Base-by-base conservation (phyloP, 441 rosid species). In the Melastoma candidum region DNA sequence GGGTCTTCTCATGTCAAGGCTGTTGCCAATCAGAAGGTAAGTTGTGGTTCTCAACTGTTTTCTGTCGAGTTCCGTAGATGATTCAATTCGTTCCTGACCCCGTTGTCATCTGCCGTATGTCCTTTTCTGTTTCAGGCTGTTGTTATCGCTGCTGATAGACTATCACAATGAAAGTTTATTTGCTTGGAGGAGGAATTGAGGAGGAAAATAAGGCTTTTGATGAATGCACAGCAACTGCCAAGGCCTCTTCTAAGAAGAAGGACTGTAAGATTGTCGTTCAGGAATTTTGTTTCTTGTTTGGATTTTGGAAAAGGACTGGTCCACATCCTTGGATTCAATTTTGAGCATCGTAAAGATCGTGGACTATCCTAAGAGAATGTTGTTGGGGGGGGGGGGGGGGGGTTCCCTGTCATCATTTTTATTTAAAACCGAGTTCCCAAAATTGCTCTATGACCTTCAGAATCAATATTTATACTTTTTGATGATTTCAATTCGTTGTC, bases 121-220 rank as follows among this genome's bases (percentile, higher is more conserved):
- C 4, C 13, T 22, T 14, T 7, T 63, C 12, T 13, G 43, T 17
- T 63, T 47, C 60, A 73, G 79, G 79, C 68, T 64, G 75, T 72
- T 14, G 22, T 17, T 17, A 17, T 17, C 22, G 78, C 68, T 50
- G 86, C 65, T 5, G 89, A 84, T 3, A n/a, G 87, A 85, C 0
- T 81, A 76, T 1, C 87, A 82, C 0, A 94, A 87, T 44, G 82
- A n/a, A 84, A 66, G 61, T 58, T 6, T 95, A 88, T 68, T 76
- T 88, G 41, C 85, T 85, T 56, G 95, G 95, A 0, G 95, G 85
- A 63, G 96, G 85, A 76, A 88, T 95, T 8, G 96, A 85, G 64
- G 96, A 83, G 80, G 97, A 85, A 68, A 85, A 85, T 82, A 83
- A 81, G 74, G 97, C 95, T 58, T 83, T 95, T 8, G 98, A 92